Base-by-base conservation (phyloP, 73 alveolate species). In the Paramecium pentaurelia region DNA sequence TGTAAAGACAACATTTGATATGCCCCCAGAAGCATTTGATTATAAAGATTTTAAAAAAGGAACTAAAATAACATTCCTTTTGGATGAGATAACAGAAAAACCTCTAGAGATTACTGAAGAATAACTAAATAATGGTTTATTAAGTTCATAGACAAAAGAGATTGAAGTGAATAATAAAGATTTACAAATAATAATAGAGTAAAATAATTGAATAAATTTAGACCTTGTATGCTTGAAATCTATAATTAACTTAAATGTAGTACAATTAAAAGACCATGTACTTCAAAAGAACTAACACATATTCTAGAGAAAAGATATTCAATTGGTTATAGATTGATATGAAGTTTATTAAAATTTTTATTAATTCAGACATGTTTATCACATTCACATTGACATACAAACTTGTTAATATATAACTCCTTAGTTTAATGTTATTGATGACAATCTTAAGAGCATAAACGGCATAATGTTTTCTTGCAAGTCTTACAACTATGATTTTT, bases 11-110 rank as follows among this genome's bases (percentile, higher is more conserved):
- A 44, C 6, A 20, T 42, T 80, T 80, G 58, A 80, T 20, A 44
- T 80, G 77, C 64, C 71, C 20, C 91, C 91, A 1, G 73, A 44
- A 47, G 91, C 71, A 49, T 80, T 45, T 47, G 77, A 80, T 42
- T 45, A 42, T 25, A 27, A 34, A 32, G 91, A 45, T 1, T 80
- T 80, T 49, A 80, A 80, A 37, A 80, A 80, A 80, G 77, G 75
- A 45, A 25, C 51, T 28, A 45, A 40, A 25, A 47, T 80, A 20
- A 20, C 28, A 80, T 28, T 80, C 27, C 6, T 10, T 2, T 3
- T 8, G 0, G 58, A 11, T 7, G 51, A 22, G 10, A 44, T 80
- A 4, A n/a, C 45, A 20, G 91, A 47, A 44, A 5, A 22, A 27
- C 30, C 58, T 20, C 7, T 28, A 3, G 91, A 80, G 27, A 58